Evolutionary conservation across 768 basidiomycete species (phyloP).

Genomic region (Lactarius sanguifluus): DNA sequence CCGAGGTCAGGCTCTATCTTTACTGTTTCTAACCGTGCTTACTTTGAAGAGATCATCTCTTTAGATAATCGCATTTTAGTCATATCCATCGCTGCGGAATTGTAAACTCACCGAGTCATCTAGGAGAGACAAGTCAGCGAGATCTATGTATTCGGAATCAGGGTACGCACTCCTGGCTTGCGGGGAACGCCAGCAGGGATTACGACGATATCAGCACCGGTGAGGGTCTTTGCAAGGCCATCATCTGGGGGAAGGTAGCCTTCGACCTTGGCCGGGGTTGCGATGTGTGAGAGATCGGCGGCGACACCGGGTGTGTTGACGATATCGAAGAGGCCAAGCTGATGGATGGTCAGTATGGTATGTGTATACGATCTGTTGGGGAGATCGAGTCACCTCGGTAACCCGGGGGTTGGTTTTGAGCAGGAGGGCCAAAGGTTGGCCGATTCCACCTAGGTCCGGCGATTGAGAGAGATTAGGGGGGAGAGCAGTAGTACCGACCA

Average conservation of each 20-base stretch:
- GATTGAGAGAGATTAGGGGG: conserved; percentile 11
- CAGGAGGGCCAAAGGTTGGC: conserved; percentile 91
- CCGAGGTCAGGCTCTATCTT: conserved; percentile 4
- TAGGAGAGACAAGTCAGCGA: conserved; percentile 29
- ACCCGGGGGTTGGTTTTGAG: conserved; percentile 83
- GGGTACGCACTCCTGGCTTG: conserved; percentile 78
- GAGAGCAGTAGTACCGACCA: conserved; percentile 46
- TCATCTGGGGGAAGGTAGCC: conserved; percentile 81
- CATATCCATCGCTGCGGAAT: conserved; percentile 11
- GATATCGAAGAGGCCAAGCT: conserved; percentile 94
- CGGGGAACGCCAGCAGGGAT: conserved; percentile 97
- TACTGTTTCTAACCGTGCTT: conserved; percentile 21
- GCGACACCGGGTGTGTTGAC: conserved; percentile 97
- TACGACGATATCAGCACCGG: conserved; percentile 85
- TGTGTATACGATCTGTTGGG: not conserved
- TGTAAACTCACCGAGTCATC: conserved; percentile 50
- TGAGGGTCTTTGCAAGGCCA: conserved; percentile 78
- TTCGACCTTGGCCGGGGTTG: conserved; percentile 79
- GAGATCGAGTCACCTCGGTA: conserved; percentile 54
- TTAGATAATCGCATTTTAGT: conserved; percentile 17
- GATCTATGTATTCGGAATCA: conserved; percentile 7
- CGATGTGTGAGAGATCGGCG: conserved; percentile 91
- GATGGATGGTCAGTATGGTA: conserved; percentile 3
- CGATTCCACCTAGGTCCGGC: conserved; percentile 75
- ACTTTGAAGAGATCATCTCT: conserved; percentile 98